Evolutionary conservation across 1,284 basidiomycete genomes (phyloP), one percentile per base, ranked within the genome.

Genomic region (Ganoderma resinaceum): DNA sequence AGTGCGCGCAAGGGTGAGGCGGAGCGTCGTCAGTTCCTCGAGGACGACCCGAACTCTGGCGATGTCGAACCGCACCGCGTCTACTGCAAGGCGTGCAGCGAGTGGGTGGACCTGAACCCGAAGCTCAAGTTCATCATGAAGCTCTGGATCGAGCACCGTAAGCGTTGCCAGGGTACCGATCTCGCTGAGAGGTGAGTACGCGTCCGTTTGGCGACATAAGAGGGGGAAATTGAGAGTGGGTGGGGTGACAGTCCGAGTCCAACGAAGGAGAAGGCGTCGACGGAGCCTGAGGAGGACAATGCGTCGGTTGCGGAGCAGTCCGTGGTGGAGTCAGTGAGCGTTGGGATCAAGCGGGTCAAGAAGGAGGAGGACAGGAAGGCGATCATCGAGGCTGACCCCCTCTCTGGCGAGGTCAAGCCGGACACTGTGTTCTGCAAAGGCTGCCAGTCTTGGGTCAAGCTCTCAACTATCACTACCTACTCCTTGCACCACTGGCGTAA

Each of bases 1-100:
- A 42, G 35, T 3, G 46, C 61, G 49, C 84, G 87, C 37, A 86
- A 88, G 67, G 86, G 82, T 23, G 89, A 90, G 78, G 78, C 80
- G 3, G 87, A 90, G 72, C 86, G 89, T 53, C 83, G 87, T 55
- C 83, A 88, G 74, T 89, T 87, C 76, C 87, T 89, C 76, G 84
- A 84, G 67, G 86, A 87, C 68, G 86, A 91, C 70, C 80, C 86
- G 11, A 82, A 87, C 62, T 89, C 88, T 67, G 82, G 83, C 38
- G 81, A 82, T 23, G 76, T 90, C 40, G 88, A 89, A 65, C 82
- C 86, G 0, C 84, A 86, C 76, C 82, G 83, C 16, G 87, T 84
- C 35, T 82, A 83, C 66, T 91, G 90, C 73, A 84, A 79, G 33
- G 80, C 84, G 26, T 92, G 90, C 75, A 78, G 83, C 49, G 84